Evolutionary conservation across 2,329 filamentous ascomycete species (phyloP).

Genomic region (Fragosphaeria purpurea): DNA sequence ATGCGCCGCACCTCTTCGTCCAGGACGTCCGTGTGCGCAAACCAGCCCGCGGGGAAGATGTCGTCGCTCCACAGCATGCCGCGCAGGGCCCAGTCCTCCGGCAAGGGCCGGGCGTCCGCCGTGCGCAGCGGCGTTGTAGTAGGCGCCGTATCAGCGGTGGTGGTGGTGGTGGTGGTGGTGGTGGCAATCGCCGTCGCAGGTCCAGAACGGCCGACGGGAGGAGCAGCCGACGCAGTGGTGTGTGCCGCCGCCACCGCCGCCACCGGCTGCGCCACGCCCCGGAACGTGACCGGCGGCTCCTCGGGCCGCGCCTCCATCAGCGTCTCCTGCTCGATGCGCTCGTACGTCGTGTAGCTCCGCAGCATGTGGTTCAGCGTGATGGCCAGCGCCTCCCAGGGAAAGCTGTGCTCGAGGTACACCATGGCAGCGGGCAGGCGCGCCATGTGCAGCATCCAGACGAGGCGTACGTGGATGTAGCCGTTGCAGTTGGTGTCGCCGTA

Average conservation of each 20-base stretch:
- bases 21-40: conserved; percentile 39
- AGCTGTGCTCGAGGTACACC: conserved; percentile 29
- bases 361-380: conserved; percentile 28
- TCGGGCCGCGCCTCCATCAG: conserved; percentile 25
- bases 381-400: conserved; percentile 29
- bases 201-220: too few species aligned
- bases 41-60: conserved; percentile 52
- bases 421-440: conserved; percentile 31
- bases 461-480: conserved; percentile 50
- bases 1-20: conserved; percentile 61
- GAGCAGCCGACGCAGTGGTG: too few species aligned
- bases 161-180: neutral
- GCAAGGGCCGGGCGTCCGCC: conserved; percentile 37
- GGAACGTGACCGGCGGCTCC: neutral
- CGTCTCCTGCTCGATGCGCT: conserved; percentile 27
- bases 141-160: too few species aligned
- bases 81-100: conserved; percentile 58
- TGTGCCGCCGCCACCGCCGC: neutral
- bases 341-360: conserved; percentile 16
- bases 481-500: conserved; percentile 49
- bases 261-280: neutral
- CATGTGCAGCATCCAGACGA: conserved; percentile 48
- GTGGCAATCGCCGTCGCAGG: neutral
- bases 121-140: neutral
- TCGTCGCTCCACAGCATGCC: conserved; percentile 51